Evolutionary conservation across 1,284 basidiomycete species (phyloP).

Genomic region (Naganishia sp.): DNA sequence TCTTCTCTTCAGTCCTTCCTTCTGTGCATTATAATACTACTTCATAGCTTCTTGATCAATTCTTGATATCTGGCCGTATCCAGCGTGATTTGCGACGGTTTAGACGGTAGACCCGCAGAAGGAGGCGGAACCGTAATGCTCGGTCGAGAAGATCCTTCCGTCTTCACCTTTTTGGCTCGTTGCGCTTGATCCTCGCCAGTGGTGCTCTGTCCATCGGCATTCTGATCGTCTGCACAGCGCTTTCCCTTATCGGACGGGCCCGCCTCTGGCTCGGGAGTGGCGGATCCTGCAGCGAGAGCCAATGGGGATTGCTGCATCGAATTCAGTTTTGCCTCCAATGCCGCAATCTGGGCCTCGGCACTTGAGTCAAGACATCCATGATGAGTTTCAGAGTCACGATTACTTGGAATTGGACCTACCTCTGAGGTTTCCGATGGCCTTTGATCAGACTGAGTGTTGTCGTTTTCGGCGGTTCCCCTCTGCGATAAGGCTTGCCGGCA

Average conservation of each 20-base stretch:
- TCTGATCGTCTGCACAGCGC: background rate
- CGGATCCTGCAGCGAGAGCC: conserved; percentile 7
- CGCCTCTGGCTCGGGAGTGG: conserved; percentile 13
- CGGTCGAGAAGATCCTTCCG: background rate
- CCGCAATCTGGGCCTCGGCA: conserved; percentile 84
- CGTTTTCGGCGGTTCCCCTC: conserved; percentile 67
- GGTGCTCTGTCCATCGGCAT: background rate
- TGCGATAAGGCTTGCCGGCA: conserved; percentile 39
- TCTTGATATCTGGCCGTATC: conserved; percentile 20
- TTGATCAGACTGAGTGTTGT: conserved; percentile 88
- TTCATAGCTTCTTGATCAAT: conserved; percentile 4
- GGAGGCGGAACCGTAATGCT: background rate
- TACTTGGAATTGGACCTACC: conserved; percentile 58
- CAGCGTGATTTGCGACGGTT: conserved; percentile 15
- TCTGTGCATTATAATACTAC: background rate
- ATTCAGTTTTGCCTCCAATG: conserved; percentile 90
- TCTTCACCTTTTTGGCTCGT: conserved; percentile 11
- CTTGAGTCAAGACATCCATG: conserved; percentile 52
- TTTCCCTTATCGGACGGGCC: conserved; percentile 1
- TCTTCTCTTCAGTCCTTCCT: background rate
- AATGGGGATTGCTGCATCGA: conserved; percentile 62
- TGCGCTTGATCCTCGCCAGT: background rate
- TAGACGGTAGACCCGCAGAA: conserved; percentile 9
- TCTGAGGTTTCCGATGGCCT: conserved; percentile 62
- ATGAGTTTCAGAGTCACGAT: too few relatives aligned